Evolutionary conservation across 2,329 filamentous ascomycete species (phyloP).

Genomic region (Zasmidium cellare): DNA sequence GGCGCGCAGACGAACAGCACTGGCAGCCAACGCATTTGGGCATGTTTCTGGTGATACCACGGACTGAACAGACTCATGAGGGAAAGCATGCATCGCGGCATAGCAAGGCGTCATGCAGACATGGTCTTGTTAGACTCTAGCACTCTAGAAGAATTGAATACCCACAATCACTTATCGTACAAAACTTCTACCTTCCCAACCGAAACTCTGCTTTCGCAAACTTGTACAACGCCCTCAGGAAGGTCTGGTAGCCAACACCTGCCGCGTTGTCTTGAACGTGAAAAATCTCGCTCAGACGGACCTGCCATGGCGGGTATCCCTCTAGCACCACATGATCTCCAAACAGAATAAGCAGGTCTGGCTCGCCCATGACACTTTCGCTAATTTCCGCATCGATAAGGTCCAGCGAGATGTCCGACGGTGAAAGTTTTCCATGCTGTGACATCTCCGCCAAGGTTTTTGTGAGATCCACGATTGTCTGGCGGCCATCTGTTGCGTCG

Average conservation of each 20-base stretch:
- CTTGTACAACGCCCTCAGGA: constrained; percentile 78
- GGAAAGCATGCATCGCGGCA: neutral
- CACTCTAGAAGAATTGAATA: constrained; percentile 9
- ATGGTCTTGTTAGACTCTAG: neutral
- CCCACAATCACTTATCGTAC: neutral
- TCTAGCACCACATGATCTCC: constrained; percentile 78
- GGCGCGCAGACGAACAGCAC: neutral
- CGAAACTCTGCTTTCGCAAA: constrained; percentile 88
- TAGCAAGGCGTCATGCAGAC: neutral
- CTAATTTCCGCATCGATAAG: constrained; percentile 86
- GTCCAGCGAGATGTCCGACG: constrained; percentile 79
- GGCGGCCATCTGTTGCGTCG: constrained; percentile 83
- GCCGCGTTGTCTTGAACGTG: constrained; percentile 45
- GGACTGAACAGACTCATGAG: neutral
- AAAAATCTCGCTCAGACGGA: constrained; percentile 92
- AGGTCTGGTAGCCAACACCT: constrained; percentile 90
- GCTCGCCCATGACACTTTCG: constrained; percentile 78
- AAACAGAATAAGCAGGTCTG: constrained; percentile 86
- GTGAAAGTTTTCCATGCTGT: constrained; percentile 78
- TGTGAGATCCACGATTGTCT: constrained; percentile 92
- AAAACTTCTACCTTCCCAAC: constrained; percentile 59
- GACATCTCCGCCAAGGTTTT: constrained; percentile 94
- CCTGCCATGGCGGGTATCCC: constrained; percentile 95
- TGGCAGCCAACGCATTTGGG: neutral
- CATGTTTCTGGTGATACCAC: neutral